Percentiles rank a stretch among this genome's conserved stretches.
phyloP scores from a whole-genome alignment of 768 basidiomycete species.

The Candolleomyces eurysporus region DNA sequence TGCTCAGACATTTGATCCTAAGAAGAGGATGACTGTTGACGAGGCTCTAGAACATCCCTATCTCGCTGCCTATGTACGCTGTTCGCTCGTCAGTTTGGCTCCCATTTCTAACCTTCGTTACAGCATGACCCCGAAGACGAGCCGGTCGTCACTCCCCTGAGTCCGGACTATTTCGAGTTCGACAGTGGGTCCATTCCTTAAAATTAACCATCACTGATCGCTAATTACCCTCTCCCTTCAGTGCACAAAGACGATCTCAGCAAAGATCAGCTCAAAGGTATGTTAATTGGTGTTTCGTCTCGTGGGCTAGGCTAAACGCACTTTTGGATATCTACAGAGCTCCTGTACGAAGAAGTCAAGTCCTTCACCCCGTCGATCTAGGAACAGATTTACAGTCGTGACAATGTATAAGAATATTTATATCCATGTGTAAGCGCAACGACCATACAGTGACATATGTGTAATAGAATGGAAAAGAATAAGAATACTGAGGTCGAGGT shows the following conservation, averaged over 20 bases:
- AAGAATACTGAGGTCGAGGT: background rate
- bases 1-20: slow-evolving; percentile 78
- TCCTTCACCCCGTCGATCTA: slow-evolving; percentile 68
- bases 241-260: slow-evolving; percentile 74
- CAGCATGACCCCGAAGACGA: slow-evolving; percentile 91
- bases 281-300: slow-evolving; percentile 11
- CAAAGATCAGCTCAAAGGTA: slow-evolving; percentile 71
- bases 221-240: slow-evolving; percentile 20
- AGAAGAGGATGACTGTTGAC: slow-evolving; percentile 79
- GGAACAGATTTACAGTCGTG: slow-evolving; percentile 7
- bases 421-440: background rate
- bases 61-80: slow-evolving; percentile 67
- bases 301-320: slow-evolving; percentile 10
- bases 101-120: slow-evolving; percentile 4
- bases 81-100: background rate
- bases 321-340: slow-evolving; percentile 33
- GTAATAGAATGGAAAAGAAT: background rate
- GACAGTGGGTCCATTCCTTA: slow-evolving; percentile 52
- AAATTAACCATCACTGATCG: background rate
- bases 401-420: too few relatives aligned
- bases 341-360: slow-evolving; percentile 82
- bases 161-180: slow-evolving; percentile 87
- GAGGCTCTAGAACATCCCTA: slow-evolving; percentile 84
- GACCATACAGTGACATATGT: background rate
- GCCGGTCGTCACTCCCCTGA: slow-evolving; percentile 75